A percentile compares a stretch with the other conserved stretches of the same genome.
Conservation (phyloP, 768 basidiomycete genomes). For the Termitomyces sp. region DNA sequence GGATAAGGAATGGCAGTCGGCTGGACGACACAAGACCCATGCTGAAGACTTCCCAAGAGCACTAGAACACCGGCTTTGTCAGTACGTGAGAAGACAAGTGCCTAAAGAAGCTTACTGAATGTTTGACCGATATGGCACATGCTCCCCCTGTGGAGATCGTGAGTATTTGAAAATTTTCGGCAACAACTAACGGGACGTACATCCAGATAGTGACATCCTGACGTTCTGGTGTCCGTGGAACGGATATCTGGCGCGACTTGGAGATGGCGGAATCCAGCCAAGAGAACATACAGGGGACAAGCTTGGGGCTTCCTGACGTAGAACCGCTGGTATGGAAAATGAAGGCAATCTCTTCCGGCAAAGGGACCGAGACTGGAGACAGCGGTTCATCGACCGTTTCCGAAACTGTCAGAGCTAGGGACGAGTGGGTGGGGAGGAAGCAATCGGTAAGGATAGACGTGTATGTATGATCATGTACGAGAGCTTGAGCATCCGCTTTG, state of each 20-base stretch:
- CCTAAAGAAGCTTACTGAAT: conserved; percentile 49
- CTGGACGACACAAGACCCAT: conserved; percentile 69
- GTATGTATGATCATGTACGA: conserved; percentile 51
- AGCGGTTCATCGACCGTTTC: conserved; percentile 26
- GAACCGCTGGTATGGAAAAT: conserved; percentile 68
- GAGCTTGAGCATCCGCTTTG: conserved; percentile 48
- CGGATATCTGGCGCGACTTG: conserved; percentile 41
- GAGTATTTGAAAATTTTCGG: neutral
- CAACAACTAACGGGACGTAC: conserved; percentile 23
- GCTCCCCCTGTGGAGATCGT: conserved; percentile 52
- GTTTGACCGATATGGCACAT: conserved; percentile 81
- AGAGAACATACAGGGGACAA: conserved; percentile 50
- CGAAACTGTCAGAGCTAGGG: conserved; percentile 23
- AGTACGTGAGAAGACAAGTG: conserved; percentile 15
- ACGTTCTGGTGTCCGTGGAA: conserved; percentile 32
- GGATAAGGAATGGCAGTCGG: conserved; percentile 62
- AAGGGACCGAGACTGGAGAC: conserved; percentile 28
- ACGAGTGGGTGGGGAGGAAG: conserved; percentile 36
- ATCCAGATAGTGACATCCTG: conserved; percentile 55
- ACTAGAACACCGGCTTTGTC: conserved; percentile 33
- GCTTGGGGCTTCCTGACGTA: conserved; percentile 61
- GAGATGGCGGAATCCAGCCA: conserved; percentile 46
- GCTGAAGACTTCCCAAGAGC: conserved; percentile 66
- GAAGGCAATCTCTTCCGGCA: conserved; percentile 32
- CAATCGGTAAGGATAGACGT: conserved; percentile 26